phyloP scores from a whole-genome alignment of 805 yeast genomes.

The Maudiozyma barnettii region DNA sequence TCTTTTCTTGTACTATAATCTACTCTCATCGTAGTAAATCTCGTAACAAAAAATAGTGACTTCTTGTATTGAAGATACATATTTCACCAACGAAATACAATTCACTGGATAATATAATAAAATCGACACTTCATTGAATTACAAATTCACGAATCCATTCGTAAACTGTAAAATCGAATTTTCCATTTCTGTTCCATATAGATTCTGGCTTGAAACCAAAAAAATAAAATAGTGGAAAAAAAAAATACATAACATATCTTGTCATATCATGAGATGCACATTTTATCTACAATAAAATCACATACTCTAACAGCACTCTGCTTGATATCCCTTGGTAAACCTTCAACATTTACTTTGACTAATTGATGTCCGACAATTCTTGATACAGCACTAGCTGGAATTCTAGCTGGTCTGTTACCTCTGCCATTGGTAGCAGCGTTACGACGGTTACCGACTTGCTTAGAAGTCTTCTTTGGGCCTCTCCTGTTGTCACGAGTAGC shows the following conservation, averaged over 20 bases:
- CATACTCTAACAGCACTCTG: slow-evolving; percentile 81
- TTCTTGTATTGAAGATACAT: neutral
- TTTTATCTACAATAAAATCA: slow-evolving; percentile 18
- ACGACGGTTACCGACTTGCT: slow-evolving; percentile 27
- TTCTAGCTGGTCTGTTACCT: slow-evolving; percentile 15
- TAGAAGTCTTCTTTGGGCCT: slow-evolving; percentile 26
- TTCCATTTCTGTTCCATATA: too few species aligned
- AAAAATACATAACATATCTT: neutral
- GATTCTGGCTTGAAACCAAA: too few species aligned
- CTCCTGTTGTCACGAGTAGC: slow-evolving; percentile 21
- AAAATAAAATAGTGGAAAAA: too few species aligned
- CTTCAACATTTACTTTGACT: slow-evolving; percentile 76
- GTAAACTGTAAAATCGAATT: neutral
- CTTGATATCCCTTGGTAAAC: slow-evolving; percentile 78
- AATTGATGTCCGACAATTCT: slow-evolving; percentile 40
- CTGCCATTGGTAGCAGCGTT: slow-evolving; percentile 9
- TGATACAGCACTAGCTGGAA: slow-evolving; percentile 24
- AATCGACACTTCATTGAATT: neutral
- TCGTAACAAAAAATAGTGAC: too few species aligned
- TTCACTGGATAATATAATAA: neutral
- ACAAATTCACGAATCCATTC: neutral
- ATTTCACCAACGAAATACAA: neutral
- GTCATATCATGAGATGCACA: neutral
- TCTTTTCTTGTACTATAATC: too few species aligned
- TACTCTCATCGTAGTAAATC: too few species aligned